Evolutionary conservation across 495 filamentous ascomycete genomes (phyloP).

Genomic region (Gamarada debralockiae): DNA sequence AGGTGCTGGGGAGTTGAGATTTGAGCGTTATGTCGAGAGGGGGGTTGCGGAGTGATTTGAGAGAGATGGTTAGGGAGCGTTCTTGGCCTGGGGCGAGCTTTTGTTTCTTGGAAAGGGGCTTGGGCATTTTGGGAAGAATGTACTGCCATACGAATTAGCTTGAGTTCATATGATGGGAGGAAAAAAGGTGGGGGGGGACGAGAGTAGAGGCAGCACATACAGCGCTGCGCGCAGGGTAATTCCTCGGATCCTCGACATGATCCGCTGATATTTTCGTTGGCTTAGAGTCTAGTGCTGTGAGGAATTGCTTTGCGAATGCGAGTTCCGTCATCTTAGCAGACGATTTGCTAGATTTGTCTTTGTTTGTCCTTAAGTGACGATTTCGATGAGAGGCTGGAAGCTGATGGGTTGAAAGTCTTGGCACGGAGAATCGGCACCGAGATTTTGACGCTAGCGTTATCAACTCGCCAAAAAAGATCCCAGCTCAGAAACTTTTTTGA

Average conservation of each 20-base stretch:
- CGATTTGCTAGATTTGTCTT: neutral
- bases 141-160: slow-evolving; percentile 30
- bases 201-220: slow-evolving; percentile 49
- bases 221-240: slow-evolving; percentile 62
- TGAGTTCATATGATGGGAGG: neutral
- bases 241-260: slow-evolving; percentile 79
- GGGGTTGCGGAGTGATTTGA: slow-evolving; percentile 75
- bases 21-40: slow-evolving; percentile 58
- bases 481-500: neutral
- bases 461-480: neutral
- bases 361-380: slow-evolving; percentile 3
- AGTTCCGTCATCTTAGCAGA: slow-evolving; percentile 71
- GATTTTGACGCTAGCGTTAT: too few relatives aligned
- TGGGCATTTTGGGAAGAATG: slow-evolving; percentile 42
- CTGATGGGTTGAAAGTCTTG: slow-evolving; percentile 15
- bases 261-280: slow-evolving; percentile 75
- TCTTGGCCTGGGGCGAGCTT: slow-evolving; percentile 37
- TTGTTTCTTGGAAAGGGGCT: slow-evolving; percentile 44
- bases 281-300: slow-evolving; percentile 70
- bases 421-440: neutral
- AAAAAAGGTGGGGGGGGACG: neutral
- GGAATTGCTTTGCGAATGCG: slow-evolving; percentile 77
- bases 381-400: slow-evolving; percentile 1
- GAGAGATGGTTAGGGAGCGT: slow-evolving; percentile 50
- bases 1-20: slow-evolving; percentile 56